Base-by-base conservation (phyloP, 176 grass and related monocot species). In the Oryza glumipatula region DNA sequence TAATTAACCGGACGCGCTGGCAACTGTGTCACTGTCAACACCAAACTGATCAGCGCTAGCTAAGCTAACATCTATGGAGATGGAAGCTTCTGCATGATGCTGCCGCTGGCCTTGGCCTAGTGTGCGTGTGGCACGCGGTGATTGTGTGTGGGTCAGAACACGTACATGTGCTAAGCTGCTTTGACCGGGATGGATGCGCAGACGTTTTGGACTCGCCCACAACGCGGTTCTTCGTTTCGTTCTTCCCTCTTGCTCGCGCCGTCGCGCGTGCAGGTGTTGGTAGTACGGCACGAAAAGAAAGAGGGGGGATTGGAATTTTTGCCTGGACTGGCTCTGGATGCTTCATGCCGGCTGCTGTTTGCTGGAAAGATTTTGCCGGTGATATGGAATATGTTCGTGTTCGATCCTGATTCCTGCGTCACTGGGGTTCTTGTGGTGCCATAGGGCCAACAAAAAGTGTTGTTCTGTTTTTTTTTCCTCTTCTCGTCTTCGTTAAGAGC, bases 41-140 rank as follows among this genome's bases (percentile, higher is more conserved):
- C 2, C 19, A 58, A 58, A 9, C 54, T 28, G 56, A 36, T 72
- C 68, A 32, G 14, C 7, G 6, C 1, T 51, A 74, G 23, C 45
- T n/a, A 58, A 58, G 54, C 54, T 58, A n/a, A n/a, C 10, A 58
- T 6, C 45, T 51, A 54, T 9, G 14, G 24, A 16, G 44, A 19
- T 73, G 26, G 81, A 74, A 83, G 26, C 24, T 48, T 83, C 24
- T 48, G 21, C 58, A 11, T 23, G 58, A 22, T 23, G 9, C 56
- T 4, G 21, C 51, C 6, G 21, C 16, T 19, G 23, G 3, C 72
- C 23, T 64, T 22, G 30, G 30, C 30, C 30, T 32, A 32, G 30
- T 32, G 9, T 2, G 26, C 49, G 9, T 2, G 28, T 66, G 56
- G 24, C 70, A 74, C 70, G 70, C 41, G 70, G 81, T 66, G 70